Base-by-base conservation (phyloP, 2,329 filamentous ascomycete genomes). In the Diaporthe humulicola region DNA sequence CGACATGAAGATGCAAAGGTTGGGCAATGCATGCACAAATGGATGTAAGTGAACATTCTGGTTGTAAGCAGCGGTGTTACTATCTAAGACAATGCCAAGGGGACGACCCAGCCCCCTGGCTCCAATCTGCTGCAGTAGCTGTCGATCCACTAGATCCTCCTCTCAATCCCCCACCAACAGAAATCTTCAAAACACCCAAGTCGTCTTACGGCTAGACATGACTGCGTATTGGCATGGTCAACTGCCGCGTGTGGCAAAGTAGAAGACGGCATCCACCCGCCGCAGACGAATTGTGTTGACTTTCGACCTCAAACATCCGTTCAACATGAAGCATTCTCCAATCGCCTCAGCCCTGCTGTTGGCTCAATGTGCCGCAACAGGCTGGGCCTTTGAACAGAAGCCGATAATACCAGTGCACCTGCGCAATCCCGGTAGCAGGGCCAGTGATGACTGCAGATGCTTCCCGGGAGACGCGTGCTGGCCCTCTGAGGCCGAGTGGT, bases 381-480 rank as follows among this genome's bases (percentile, higher is more conserved):
- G 30, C 45, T 67, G 25, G 6, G 22, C 6, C 17, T 28, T 28
- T 17, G 52, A 25, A 30, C 73, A 73, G 52, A 69, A n/a, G 54
- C 60, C 70, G 14, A 69, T 73, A 22, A 1, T 30, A 4, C 48
- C 40, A 7, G 40, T 36, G 12, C 45, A 69, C 17, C n/a, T 38
- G 14, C 28, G 52, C n/a, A 48, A 25, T 15, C 42, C 19, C 22
- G 28, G 2, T 19, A 22, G 10, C 28, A 42, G 17, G 8, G 54
- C 45, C n/a, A 14, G 30, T 60, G 38, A 30, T 15, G 52, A n/a
- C 45, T 75, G 74, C 54, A 75, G 57, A 36, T 75, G 86, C 80
- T 85, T 87, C 71, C 88, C 88, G 0, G 85, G 84, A 14, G 87
- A 90, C 67, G 22, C 77, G 4, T 87, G 86, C 79, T 91, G 89